A percentile compares a stretch with the other conserved stretches of the same genome.
phyloP scores from a whole-genome alignment of 2,329 filamentous ascomycete species.

The Aureobasidium sp. region DNA sequence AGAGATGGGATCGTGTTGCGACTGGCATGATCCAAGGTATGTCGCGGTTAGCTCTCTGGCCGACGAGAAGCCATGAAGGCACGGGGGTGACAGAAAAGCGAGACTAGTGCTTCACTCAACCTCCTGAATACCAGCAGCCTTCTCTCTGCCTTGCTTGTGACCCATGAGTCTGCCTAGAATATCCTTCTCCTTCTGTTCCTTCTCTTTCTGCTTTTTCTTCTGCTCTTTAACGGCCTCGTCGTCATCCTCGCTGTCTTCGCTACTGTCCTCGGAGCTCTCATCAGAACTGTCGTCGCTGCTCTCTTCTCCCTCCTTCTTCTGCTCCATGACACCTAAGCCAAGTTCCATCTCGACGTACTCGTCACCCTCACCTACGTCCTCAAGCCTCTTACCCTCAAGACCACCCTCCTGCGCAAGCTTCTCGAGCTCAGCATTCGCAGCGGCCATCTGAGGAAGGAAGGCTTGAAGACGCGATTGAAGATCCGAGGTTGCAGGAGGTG shows the following conservation, averaged over 20 bases:
- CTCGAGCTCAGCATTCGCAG: constrained; percentile 23
- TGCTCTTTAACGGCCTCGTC: constrained; percentile 3
- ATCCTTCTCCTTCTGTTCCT: constrained; percentile 15
- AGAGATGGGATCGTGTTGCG: neutral
- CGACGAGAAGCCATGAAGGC: neutral
- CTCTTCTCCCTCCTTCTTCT: constrained; percentile 16
- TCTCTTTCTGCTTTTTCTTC: neutral
- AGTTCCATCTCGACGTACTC: constrained; percentile 29
- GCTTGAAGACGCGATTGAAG: constrained; percentile 21
- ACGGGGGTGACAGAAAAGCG: neutral
- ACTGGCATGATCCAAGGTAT: too few species aligned
- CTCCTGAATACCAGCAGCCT: constrained; percentile 13
- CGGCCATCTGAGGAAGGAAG: constrained; percentile 24
- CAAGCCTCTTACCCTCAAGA: constrained; percentile 20
- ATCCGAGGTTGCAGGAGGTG: constrained; percentile 11
- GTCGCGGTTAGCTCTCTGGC: too few species aligned
- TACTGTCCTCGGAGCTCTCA: constrained; percentile 14
- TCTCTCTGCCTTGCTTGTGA: constrained; percentile 10
- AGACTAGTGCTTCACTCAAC: constrained; percentile 3
- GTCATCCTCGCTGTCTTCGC: constrained; percentile 2
- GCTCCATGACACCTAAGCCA: constrained; percentile 27
- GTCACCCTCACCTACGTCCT: constrained; percentile 24
- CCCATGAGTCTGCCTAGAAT: constrained; percentile 21
- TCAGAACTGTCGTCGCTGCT: constrained; percentile 9
- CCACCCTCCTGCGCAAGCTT: constrained; percentile 15